Evolutionary conservation across 1,284 basidiomycete genomes (phyloP).

Genomic region (Kwoniella shivajii): DNA sequence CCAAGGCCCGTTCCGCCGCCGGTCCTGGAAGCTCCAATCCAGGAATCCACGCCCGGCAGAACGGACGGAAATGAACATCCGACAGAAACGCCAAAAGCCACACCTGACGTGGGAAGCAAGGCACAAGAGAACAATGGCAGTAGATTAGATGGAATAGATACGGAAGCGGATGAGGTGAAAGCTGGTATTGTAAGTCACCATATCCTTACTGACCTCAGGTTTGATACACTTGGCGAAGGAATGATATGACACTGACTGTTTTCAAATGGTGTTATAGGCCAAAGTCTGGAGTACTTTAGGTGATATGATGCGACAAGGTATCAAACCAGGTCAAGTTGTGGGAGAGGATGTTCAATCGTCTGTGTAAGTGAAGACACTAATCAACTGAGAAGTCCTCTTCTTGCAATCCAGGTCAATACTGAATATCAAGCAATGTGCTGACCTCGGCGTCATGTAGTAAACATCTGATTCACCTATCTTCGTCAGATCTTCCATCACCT

Average conservation of each 20-base stretch:
- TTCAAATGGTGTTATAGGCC: slow-evolving; percentile 20
- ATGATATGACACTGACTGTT: slow-evolving; percentile 4
- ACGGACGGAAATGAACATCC: neutral
- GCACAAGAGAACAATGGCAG: neutral
- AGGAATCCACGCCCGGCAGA: neutral
- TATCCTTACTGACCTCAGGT: neutral
- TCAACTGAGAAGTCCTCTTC: neutral
- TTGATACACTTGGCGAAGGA: neutral
- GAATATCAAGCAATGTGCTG: neutral
- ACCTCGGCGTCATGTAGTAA: slow-evolving; percentile 26
- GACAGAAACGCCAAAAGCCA: neutral
- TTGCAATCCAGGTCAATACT: neutral
- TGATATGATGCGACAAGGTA: slow-evolving; percentile 40
- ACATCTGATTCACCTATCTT: slow-evolving; percentile 36
- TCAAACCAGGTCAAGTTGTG: slow-evolving; percentile 17
- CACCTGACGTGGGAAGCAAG: neutral
- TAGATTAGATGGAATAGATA: slow-evolving; percentile 25
- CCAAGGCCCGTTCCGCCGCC: slow-evolving; percentile 3
- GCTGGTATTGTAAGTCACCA: slow-evolving; percentile 39
- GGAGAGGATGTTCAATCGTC: slow-evolving; percentile 24
- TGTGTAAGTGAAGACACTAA: slow-evolving; percentile 27
- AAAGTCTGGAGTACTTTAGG: slow-evolving; percentile 37
- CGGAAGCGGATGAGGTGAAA: slow-evolving; percentile 23
- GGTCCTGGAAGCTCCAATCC: neutral
- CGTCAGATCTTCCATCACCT: slow-evolving; percentile 34